Conservation (phyloP, 345 rosid genomes). For the Conringia planisiliqua region DNA sequence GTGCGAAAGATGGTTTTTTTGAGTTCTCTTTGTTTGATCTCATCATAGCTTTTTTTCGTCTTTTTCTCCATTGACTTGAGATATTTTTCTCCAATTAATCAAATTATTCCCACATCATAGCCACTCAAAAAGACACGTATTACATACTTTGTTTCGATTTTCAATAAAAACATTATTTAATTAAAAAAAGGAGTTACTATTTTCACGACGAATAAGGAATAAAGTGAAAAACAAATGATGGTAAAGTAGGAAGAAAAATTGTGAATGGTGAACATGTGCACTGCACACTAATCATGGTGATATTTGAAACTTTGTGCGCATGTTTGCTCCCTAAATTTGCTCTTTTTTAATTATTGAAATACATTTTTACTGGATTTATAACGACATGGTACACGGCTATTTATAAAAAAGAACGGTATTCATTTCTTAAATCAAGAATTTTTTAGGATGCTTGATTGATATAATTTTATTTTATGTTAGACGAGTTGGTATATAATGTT, state of each 20-base stretch:
- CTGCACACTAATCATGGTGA: slow-evolving; percentile 27
- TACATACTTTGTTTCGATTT: background rate
- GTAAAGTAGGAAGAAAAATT: background rate
- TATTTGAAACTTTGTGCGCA: slow-evolving; percentile 26
- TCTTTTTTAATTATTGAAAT: background rate
- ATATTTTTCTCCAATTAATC: background rate
- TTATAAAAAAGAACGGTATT: background rate
- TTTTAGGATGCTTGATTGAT: background rate
- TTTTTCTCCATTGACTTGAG: slow-evolving; percentile 30
- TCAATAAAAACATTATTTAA: no score
- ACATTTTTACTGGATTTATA: background rate
- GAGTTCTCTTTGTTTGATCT: background rate
- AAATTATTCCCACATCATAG: slow-evolving; percentile 14
- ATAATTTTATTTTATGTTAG: background rate
- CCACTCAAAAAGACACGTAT: background rate
- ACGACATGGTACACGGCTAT: background rate
- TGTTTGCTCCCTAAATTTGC: slow-evolving; percentile 32
- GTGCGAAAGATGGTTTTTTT: slow-evolving; percentile 15
- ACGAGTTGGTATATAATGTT: background rate
- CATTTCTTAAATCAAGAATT: background rate
- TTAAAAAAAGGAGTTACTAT: background rate
- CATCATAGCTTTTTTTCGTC: background rate
- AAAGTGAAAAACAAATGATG: background rate
- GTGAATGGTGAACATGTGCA: slow-evolving; percentile 19
- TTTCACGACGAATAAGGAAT: background rate